Conservation (phyloP, 805 yeast genomes). For the Henningerozyma blattae region DNA sequence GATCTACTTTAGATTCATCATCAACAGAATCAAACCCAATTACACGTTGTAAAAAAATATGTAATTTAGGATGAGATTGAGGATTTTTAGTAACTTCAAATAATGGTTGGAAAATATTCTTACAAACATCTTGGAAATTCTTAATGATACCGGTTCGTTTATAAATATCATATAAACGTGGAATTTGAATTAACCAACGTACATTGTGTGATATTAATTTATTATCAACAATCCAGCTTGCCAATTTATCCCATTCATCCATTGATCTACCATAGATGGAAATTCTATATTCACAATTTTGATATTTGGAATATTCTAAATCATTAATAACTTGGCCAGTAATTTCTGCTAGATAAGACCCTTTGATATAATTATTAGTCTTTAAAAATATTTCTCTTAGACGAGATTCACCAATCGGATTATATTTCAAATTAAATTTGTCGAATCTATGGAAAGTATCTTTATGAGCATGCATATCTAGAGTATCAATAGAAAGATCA, state of each 20-base stretch:
- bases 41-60: conserved; percentile 80
- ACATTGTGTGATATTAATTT: conserved; percentile 86
- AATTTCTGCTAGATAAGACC: conserved; percentile 82
- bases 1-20: conserved; percentile 89
- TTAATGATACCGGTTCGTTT: conserved; percentile 59
- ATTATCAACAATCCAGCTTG: conserved; percentile 91
- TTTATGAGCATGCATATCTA: conserved; percentile 98
- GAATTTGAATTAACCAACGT: conserved; percentile 94
- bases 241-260: conserved; percentile 92
- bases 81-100: conserved; percentile 88
- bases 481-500: conserved; percentile 88
- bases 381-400: conserved; percentile 90
- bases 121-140: conserved; percentile 64
- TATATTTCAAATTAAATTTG: conserved; percentile 91
- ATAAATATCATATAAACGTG: conserved; percentile 85
- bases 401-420: conserved; percentile 97
- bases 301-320: conserved; percentile 89
- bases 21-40: conserved; percentile 98
- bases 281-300: conserved; percentile 93
- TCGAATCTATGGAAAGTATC: conserved; percentile 97
- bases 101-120: conserved; percentile 74
- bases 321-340: conserved; percentile 91
- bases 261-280: conserved; percentile 84
- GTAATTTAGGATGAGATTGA: conserved; percentile 76
- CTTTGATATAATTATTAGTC: conserved; percentile 86